A percentile compares a stretch with the other conserved stretches of the same genome.
These are phyloP conservation scores for Hevea brasiliensis DNA, from an alignment of 345 rosid species.

Conservation along the genomic window DNA sequence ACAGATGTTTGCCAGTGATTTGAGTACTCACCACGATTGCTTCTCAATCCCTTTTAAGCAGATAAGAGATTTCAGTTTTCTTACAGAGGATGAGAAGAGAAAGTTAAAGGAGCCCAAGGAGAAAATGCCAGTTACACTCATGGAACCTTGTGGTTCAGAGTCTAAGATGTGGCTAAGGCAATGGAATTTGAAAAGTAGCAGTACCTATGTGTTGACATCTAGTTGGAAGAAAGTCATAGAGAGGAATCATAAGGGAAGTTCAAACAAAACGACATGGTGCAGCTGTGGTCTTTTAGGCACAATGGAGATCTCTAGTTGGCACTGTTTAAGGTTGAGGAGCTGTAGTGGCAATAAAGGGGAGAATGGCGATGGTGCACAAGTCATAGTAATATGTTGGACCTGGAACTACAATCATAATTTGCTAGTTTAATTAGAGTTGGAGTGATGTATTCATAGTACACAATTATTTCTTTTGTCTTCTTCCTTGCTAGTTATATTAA, in stretches of 20 bases:
- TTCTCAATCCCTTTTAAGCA: background rate
- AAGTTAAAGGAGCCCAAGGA: too few relatives aligned
- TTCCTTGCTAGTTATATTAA: too few relatives aligned
- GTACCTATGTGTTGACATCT: background rate
- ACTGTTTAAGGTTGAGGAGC: background rate
- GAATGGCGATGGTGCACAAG: background rate
- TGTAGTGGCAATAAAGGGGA: background rate
- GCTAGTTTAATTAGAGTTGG: too few relatives aligned
- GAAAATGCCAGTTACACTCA: background rate
- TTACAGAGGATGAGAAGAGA: background rate
- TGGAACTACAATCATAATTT: too few relatives aligned
- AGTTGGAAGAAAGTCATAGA: background rate
- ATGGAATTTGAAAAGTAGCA: background rate
- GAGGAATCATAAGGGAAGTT: background rate
- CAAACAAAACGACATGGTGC: background rate
- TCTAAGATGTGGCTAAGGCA: background rate
- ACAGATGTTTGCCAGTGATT: background rate
- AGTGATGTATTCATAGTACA: too few relatives aligned
- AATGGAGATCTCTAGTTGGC: background rate
- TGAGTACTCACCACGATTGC: background rate
- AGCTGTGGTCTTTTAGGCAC: constrained; percentile 3
- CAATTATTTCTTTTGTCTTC: too few relatives aligned
- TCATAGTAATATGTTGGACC: too few relatives aligned
- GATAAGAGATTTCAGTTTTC: background rate
- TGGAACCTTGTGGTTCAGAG: background rate